Conservation (phyloP, 768 basidiomycete genomes). For the Pisolithus marmoratus region DNA sequence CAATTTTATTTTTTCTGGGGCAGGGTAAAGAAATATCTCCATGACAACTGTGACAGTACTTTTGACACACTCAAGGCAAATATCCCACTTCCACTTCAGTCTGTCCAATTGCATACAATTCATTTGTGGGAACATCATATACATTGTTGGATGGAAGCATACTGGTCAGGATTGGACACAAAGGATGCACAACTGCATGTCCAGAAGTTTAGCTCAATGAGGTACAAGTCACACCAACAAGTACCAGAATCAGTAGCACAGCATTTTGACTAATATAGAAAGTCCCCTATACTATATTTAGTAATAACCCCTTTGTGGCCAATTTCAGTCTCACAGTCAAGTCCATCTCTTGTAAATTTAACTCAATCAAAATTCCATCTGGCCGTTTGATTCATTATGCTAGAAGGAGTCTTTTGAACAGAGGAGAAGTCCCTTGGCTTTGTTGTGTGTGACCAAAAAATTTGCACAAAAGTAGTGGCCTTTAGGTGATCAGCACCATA, state of each 20-base stretch:
- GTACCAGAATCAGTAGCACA: constrained; percentile 1
- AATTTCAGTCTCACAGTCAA: constrained; percentile 5
- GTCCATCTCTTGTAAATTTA: too few relatives aligned
- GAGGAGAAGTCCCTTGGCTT: not conserved
- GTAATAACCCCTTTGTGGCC: not conserved
- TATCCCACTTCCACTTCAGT: constrained; percentile 15
- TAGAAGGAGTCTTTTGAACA: constrained; percentile 11
- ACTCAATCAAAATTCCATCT: too few relatives aligned
- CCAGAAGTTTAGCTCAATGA: constrained; percentile 5
- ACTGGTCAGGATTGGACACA: constrained; percentile 6
- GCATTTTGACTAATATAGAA: not conserved
- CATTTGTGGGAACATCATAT: constrained; percentile 11
- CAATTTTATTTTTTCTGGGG: constrained; percentile 28
- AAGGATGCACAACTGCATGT: constrained; percentile 11
- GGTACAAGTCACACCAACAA: constrained; percentile 8
- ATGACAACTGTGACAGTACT: constrained; percentile 20
- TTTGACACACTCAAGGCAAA: constrained; percentile 22
- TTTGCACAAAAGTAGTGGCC: constrained; percentile 10
- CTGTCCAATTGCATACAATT: constrained; percentile 8
- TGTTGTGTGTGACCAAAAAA: not conserved
- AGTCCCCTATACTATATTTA: constrained; percentile 2
- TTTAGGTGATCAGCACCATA: constrained; percentile 12
- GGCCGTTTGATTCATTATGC: too few relatives aligned
- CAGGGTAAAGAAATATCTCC: constrained; percentile 18
- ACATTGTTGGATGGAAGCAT: constrained; percentile 12